Base-by-base conservation (phyloP, 2,329 filamentous ascomycete genomes). In the Trichoderma citrinoviride region DNA sequence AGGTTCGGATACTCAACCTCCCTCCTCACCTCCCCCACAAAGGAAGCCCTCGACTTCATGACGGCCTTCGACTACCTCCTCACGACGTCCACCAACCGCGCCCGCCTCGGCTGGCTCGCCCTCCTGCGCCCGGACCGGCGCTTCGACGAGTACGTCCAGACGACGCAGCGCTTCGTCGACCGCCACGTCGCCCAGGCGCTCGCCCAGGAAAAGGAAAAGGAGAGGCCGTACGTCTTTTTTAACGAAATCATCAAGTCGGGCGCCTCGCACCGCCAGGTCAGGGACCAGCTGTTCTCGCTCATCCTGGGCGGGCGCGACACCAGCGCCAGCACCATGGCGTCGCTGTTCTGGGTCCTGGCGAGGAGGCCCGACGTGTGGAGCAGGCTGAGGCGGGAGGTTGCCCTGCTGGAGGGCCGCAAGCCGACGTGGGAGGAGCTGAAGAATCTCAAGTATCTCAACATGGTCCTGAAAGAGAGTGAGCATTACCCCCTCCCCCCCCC, bases 271-370 rank as follows among this genome's bases (percentile, higher is more conserved):
- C 77, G 78, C 8, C 77, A 79, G 19, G 73, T 86, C 7, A 75
- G 82, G 3, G 80, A 83, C 67, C 82, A 87, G 68, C 72, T 83
- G 8, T 73, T 85, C 27, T 81, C 81, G 60, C 81, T 87, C 65
- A 80, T 87, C 52, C 74, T 86, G 1, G 85, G 84, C 0, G 85
- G 85, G 1, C 77, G 85, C 14, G 86, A 88, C 68, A 87, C 85
- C 0, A 87, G 83, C 0, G 84, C 83, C 2, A 77, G 77, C 54
- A 77, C 83, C 3, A 72, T 87, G 8, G 78, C 79, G 7, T 81
- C 81, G 68, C 73, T 81, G 6, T 82, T 85, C 67, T 79, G 79
- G 70, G 74, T 78, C 7, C 74, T 85, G 10, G 78, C 82, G 3
- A 74, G 79, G 7, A 70, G 78, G 53, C 80, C 80, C 0, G 76